Conservation (phyloP, 2,329 filamentous ascomycete genomes). For the Phaeosphaeriaceae sp. region DNA sequence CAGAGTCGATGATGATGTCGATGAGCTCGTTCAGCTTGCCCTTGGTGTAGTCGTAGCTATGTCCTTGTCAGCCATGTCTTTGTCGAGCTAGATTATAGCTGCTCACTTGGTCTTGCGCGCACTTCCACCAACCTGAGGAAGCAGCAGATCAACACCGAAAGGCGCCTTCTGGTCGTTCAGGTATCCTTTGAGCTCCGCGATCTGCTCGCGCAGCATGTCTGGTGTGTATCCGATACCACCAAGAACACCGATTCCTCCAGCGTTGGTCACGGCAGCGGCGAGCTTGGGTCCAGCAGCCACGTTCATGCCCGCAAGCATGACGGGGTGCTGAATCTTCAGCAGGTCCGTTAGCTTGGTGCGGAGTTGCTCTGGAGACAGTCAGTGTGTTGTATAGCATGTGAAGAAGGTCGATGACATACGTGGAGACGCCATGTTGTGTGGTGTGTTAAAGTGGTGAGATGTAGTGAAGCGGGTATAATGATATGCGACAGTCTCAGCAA, state of each 20-base stretch:
- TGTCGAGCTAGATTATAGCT: background rate
- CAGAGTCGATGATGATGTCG: conserved; percentile 90
- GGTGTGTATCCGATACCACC: conserved; percentile 96
- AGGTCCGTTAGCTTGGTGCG: conserved; percentile 93
- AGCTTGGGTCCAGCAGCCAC: conserved; percentile 96
- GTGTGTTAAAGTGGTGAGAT: conserved; percentile 9
- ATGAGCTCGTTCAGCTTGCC: conserved; percentile 92
- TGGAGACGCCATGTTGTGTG: conserved; percentile 73
- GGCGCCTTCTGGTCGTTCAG: conserved; percentile 90
- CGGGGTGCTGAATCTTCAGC: conserved; percentile 95
- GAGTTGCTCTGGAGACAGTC: conserved; percentile 72
- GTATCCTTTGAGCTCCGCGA: conserved; percentile 89
- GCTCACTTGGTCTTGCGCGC: conserved; percentile 90
- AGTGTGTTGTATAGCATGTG: conserved; percentile 23
- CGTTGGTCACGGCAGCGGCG: conserved; percentile 95
- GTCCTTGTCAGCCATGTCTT: conserved; percentile 7
- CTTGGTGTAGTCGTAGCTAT: conserved; percentile 99
- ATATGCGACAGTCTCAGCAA: conserved; percentile 3
- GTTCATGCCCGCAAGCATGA: conserved; percentile 98
- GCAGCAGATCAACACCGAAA: conserved; percentile 91
- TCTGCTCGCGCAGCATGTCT: conserved; percentile 95
- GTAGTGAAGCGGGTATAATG: conserved; percentile 1
- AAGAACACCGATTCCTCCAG: conserved; percentile 94
- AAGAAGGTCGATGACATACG: conserved; percentile 58
- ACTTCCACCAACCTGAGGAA: conserved; percentile 92